Evolutionary conservation across 352 stramenopile genomes (phyloP).

Genomic region (Phytophthora kernoviae): DNA sequence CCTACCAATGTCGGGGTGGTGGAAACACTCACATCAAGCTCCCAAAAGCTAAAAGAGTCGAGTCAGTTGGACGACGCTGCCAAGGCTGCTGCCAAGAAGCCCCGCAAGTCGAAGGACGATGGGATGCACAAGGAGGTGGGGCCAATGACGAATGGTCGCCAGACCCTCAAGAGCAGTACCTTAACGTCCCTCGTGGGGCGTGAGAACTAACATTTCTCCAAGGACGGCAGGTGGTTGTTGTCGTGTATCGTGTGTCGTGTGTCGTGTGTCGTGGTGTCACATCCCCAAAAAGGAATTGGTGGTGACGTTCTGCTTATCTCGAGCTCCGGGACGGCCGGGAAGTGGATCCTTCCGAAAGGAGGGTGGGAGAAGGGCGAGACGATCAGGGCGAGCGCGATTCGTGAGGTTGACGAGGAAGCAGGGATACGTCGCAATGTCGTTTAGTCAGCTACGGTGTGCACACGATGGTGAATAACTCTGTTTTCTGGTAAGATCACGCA

Average conservation of each 20-base stretch:
- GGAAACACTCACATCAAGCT: background rate
- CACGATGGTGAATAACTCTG: no score
- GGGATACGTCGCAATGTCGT: no score
- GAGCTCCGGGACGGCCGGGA: background rate
- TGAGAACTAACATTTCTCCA: background rate
- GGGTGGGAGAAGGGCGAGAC: background rate
- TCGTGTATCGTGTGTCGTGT: no score
- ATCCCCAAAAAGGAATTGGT: background rate
- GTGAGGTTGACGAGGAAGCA: background rate
- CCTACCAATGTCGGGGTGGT: background rate
- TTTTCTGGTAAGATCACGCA: no score
- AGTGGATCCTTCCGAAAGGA: slow-evolving; percentile 1
- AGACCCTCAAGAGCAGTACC: no score
- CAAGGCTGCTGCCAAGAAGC: background rate
- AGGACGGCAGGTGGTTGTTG: background rate
- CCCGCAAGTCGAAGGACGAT: no score
- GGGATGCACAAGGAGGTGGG: background rate
- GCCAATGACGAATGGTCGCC: no score
- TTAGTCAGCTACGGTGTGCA: no score
- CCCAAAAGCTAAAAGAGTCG: background rate
- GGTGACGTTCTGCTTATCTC: background rate
- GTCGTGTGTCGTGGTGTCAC: background rate
- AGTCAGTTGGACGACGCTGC: background rate
- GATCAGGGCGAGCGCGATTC: background rate
- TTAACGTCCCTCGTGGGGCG: background rate